phyloP scores from a whole-genome alignment of 2,329 filamentous ascomycete species.

The Beauveria pseudobassiana region DNA sequence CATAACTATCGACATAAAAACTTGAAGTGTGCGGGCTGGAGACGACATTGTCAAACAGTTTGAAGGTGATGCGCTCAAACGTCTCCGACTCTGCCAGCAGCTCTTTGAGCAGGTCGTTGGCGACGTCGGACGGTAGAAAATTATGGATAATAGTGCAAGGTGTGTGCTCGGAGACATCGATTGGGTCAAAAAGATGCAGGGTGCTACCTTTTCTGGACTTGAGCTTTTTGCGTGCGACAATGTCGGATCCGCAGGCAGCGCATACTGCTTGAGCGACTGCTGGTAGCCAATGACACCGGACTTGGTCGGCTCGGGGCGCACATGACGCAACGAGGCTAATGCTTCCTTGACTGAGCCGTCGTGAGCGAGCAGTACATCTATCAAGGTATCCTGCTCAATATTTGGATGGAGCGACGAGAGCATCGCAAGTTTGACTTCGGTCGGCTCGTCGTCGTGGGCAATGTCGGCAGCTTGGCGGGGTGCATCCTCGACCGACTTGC shows the following conservation, averaged over 20 bases:
- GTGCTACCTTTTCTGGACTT: constrained; percentile 74
- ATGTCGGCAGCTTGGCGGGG: constrained; percentile 16
- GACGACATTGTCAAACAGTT: constrained; percentile 83
- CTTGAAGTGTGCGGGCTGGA: constrained; percentile 75
- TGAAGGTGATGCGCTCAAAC: constrained; percentile 67
- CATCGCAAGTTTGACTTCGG: constrained; percentile 81
- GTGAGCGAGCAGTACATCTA: constrained; percentile 72
- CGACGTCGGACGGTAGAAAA: constrained; percentile 66
- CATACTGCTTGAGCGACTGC: constrained; percentile 53
- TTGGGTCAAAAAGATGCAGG: constrained; percentile 72
- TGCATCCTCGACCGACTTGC: constrained; percentile 31
- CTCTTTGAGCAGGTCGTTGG: constrained; percentile 67
- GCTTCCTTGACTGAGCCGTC: constrained; percentile 68
- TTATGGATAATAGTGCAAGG: constrained; percentile 91
- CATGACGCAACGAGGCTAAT: constrained; percentile 43
- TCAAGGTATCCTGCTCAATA: constrained; percentile 55
- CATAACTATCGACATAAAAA: constrained; percentile 71
- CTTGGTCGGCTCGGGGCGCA: constrained; percentile 25
- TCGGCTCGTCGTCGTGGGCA: constrained; percentile 60
- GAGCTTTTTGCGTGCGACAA: constrained; percentile 37
- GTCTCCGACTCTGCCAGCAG: constrained; percentile 65
- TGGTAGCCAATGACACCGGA: constrained; percentile 44
- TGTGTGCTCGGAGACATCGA: constrained; percentile 74
- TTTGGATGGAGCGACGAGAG: constrained; percentile 68
- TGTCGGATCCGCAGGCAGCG: constrained; percentile 16